Evolutionary conservation across 1,284 basidiomycete genomes (phyloP), one percentile per base, ranked within the genome.

Genomic region (Lentinula novae-zelandiae): DNA sequence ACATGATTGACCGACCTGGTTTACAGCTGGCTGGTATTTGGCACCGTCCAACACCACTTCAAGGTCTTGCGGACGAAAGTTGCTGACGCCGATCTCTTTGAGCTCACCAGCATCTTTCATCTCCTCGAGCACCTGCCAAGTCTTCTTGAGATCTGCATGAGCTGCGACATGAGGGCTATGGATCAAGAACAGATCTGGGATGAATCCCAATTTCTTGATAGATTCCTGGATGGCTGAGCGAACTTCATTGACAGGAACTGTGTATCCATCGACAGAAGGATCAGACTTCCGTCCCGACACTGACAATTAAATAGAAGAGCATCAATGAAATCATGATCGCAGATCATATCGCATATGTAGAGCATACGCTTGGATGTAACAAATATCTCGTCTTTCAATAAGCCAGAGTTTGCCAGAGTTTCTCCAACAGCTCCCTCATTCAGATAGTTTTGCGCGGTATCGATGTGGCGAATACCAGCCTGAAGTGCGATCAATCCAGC

Each of bases 61-160:
- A 13, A 87, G 76, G 22, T 86, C 74, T 0, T 76, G 65, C 12
- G 84, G 73, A 31, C 70, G 71, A 69, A 85, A 87, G 76, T 87
- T 87, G 68, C 81, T 83, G 33, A 87, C 84, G 17, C 84, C 85
- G 63, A 86, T 85, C 61, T 81, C 82, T 65, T 67, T 70, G 63
- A 58, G 39, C 31, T 56, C 54, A n/a, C 54, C 54, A 1, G 54
- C 27, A 17, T 22, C 39, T 36, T 56, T 56, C 42, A 56, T 56
- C 4, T 56, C 39, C 31, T 56, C 54, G 12, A 56, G 42, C 7
- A 46, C 39, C 40, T 56, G 54, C 54, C 54, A 56, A n/a, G 54
- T 20, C 31, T 56, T 44, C 31, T 56, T 56, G 15, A 56, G 42
- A 56, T 56, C 31, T 6, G 15, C 22, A 6, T 3, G 54, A 33